Conservation (phyloP, 495 filamentous ascomycete genomes). For the Neurospora pannonica region DNA sequence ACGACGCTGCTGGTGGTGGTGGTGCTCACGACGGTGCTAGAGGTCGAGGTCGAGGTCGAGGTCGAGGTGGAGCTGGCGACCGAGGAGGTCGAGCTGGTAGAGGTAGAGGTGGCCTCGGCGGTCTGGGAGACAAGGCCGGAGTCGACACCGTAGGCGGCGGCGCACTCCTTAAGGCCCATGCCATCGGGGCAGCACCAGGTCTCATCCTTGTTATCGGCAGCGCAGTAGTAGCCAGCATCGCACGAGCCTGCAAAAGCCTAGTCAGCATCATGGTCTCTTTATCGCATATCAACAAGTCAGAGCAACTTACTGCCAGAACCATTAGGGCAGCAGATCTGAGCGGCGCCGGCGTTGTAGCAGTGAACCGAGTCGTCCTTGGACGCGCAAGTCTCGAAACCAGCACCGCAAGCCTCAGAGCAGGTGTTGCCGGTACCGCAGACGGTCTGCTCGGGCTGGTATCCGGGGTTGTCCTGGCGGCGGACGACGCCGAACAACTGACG, state of each 20-base stretch:
- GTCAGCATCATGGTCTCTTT: neutral
- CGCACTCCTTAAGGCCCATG: slow-evolving; percentile 33
- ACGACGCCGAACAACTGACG: slow-evolving; percentile 30
- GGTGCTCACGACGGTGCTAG: neutral
- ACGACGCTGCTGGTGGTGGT: slow-evolving; percentile 2
- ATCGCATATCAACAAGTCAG: neutral
- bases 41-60: slow-evolving; percentile 8
- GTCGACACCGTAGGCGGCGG: slow-evolving; percentile 26
- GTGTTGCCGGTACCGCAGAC: slow-evolving; percentile 31
- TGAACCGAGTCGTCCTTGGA: slow-evolving; percentile 30
- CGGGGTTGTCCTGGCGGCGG: slow-evolving; percentile 25
- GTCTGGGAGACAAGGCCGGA: slow-evolving; percentile 31
- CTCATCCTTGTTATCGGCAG: slow-evolving; percentile 24
- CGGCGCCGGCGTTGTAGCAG: slow-evolving; percentile 34
- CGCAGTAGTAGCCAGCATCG: slow-evolving; percentile 39
- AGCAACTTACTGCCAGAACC: slow-evolving; percentile 31
- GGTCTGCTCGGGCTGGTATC: slow-evolving; percentile 33
- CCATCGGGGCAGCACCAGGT: slow-evolving; percentile 41
- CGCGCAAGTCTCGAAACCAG: slow-evolving; percentile 31
- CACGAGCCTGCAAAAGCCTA: slow-evolving; percentile 30
- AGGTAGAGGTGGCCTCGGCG: slow-evolving; percentile 13
- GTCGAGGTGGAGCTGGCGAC: slow-evolving; percentile 11
- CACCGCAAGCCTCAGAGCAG: slow-evolving; percentile 39
- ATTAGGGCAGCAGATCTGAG: slow-evolving; percentile 37
- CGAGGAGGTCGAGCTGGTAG: slow-evolving; percentile 6